phyloP scores from a whole-genome alignment of 225 moss, liverwort and hornwort genomes.

The Sphagnum contortum region DNA sequence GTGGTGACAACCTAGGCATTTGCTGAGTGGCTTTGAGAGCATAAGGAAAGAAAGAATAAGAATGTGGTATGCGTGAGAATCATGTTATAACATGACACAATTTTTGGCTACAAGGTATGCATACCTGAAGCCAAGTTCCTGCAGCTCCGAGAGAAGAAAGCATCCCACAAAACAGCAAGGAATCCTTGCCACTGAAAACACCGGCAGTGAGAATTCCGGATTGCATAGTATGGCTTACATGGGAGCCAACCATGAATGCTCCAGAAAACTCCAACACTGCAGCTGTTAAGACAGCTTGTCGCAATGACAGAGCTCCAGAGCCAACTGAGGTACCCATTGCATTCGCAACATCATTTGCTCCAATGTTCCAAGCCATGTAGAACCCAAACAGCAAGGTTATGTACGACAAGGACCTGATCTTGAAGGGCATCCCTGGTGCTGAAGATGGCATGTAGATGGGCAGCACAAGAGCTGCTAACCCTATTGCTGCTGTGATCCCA shows the following conservation, averaged over 20 bases:
- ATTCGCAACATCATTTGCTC: constrained; percentile 92
- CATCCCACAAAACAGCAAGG: constrained; percentile 79
- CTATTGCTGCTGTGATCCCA: constrained; percentile 55
- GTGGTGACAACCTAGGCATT: no score
- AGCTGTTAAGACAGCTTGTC: constrained; percentile 84
- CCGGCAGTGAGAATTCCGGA: constrained; percentile 64
- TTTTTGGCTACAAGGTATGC: neutral
- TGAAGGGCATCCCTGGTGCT: constrained; percentile 46
- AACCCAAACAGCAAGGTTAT: constrained; percentile 75
- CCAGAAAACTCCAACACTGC: constrained; percentile 79
- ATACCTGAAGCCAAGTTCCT: constrained; percentile 94
- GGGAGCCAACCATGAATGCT: constrained; percentile 78
- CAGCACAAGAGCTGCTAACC: constrained; percentile 47
- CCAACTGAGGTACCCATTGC: constrained; percentile 98
- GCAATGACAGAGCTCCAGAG: constrained; percentile 73
- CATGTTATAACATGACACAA: no score
- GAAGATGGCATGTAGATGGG: constrained; percentile 77
- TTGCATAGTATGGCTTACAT: constrained; percentile 96
- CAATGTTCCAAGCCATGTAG: constrained; percentile 98
- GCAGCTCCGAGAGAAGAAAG: constrained; percentile 89
- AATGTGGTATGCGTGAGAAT: no score
- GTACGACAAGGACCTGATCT: constrained; percentile 57
- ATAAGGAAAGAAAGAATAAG: no score
- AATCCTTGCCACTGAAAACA: constrained; percentile 65
- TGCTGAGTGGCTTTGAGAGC: no score